Evolutionary conservation across 2,329 filamentous ascomycete genomes (phyloP).

Genomic region (Fusarium neocosmosporiellum): DNA sequence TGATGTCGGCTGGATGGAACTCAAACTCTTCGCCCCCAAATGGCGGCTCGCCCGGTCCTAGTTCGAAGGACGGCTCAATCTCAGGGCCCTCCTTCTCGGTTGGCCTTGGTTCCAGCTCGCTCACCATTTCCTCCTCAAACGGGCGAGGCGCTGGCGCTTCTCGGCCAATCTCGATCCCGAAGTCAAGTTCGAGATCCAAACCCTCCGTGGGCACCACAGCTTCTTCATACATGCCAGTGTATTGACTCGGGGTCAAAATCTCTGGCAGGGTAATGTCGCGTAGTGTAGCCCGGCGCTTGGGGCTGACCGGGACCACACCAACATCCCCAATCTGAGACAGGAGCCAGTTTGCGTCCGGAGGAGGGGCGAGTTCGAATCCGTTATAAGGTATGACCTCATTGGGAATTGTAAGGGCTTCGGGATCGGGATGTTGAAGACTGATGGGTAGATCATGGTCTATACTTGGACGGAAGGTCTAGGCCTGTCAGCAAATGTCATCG

Average conservation of each 20-base stretch:
- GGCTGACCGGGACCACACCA: conserved; percentile 63
- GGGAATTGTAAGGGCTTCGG: conserved; percentile 87
- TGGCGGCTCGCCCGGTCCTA: background rate
- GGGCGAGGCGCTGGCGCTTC: conserved; percentile 51
- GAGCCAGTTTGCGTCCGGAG: conserved; percentile 88
- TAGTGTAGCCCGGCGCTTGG: conserved; percentile 69
- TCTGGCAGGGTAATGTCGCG: conserved; percentile 77
- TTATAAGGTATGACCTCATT: conserved; percentile 95
- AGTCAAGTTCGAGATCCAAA: conserved; percentile 72
- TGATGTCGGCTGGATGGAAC: background rate
- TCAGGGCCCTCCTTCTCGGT: background rate
- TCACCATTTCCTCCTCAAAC: background rate
- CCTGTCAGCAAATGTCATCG: conserved; percentile 44
- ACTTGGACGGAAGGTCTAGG: conserved; percentile 88
- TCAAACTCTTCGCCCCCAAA: background rate
- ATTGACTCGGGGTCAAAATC: conserved; percentile 80
- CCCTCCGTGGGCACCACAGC: conserved; percentile 69
- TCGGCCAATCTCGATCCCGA: conserved; percentile 80
- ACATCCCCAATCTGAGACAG: conserved; percentile 78
- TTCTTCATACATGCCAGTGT: conserved; percentile 72
- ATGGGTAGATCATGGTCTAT: conserved; percentile 94
- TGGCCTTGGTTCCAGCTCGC: background rate
- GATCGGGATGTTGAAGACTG: conserved; percentile 82
- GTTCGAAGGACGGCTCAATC: background rate
- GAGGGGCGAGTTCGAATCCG: conserved; percentile 78